These are phyloP conservation scores for Carex littledalei DNA, from an alignment of 176 grass and related monocot genomes.

Conservation along the genomic window DNA sequence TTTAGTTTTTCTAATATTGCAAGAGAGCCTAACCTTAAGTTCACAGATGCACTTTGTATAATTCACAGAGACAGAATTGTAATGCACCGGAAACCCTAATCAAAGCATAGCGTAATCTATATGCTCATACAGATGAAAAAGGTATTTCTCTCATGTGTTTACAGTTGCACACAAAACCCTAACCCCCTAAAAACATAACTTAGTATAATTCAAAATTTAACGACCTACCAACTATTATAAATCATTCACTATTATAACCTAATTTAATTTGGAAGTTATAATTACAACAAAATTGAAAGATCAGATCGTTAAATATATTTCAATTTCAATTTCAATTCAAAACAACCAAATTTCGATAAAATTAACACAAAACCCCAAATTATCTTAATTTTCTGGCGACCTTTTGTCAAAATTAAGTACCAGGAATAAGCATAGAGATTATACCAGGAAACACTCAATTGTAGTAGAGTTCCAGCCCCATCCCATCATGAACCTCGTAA, in stretches of 20 bases:
- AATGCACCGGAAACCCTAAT: neutral
- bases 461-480: constrained; percentile 99
- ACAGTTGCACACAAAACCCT: neutral
- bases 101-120: neutral
- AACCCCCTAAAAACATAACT: neutral
- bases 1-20: neutral
- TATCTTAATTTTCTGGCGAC: neutral
- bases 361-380: neutral
- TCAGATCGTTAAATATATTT: too few species aligned
- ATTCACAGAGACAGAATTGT: neutral
- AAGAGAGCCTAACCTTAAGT: neutral
- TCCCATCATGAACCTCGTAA: constrained; percentile 98
- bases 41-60: neutral
- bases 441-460: constrained; percentile 38
- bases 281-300: neutral
- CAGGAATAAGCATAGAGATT: neutral
- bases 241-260: neutral
- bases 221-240: neutral
- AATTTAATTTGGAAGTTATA: neutral
- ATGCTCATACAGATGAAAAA: neutral
- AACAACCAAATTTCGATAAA: neutral
- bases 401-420: neutral
- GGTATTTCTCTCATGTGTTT: neutral
- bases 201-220: neutral
- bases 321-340: neutral